phyloP scores from a whole-genome alignment of 106 monocot species.

The Allium fistulosum region DNA sequence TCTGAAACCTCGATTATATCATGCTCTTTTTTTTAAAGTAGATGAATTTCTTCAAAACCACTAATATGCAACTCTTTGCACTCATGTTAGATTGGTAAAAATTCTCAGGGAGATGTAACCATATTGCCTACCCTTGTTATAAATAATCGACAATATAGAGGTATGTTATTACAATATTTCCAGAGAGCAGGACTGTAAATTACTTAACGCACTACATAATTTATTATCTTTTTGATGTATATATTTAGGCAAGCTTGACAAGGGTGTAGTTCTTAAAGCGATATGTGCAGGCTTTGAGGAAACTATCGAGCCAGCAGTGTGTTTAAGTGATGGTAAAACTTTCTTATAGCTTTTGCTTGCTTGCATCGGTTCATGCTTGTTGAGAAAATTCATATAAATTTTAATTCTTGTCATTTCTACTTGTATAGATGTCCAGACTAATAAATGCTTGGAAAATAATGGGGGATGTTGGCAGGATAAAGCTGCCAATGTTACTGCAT shows the following conservation, averaged over 20 bases:
- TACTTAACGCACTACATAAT: no score
- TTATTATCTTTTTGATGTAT: constrained; percentile 4
- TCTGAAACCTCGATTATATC: not conserved
- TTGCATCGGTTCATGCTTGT: not conserved
- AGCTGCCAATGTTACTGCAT: constrained; percentile 40
- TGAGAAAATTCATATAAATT: not conserved
- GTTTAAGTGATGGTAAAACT: constrained; percentile 30
- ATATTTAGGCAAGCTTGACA: constrained; percentile 43
- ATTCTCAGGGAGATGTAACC: constrained; percentile 52
- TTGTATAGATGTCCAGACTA: constrained; percentile 38
- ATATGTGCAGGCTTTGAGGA: constrained; percentile 57
- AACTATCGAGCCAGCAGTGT: constrained; percentile 52
- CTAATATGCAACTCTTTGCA: no score
- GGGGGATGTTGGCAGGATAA: constrained; percentile 60
- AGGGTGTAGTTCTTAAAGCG: constrained; percentile 50
- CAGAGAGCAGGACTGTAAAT: no score
- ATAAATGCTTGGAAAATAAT: constrained; percentile 59
- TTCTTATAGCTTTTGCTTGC: not conserved
- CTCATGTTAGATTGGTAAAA: constrained; percentile 42
- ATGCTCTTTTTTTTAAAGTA: not conserved
- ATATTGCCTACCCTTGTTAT: constrained; percentile 62
- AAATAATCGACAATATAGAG: constrained; percentile 59
- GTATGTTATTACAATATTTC: constrained; percentile 3
- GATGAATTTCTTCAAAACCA: no score
- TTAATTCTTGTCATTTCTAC: not conserved